Base-by-base conservation (phyloP, 257 asterid genomes). In the Jaltomata sinuosa region DNA sequence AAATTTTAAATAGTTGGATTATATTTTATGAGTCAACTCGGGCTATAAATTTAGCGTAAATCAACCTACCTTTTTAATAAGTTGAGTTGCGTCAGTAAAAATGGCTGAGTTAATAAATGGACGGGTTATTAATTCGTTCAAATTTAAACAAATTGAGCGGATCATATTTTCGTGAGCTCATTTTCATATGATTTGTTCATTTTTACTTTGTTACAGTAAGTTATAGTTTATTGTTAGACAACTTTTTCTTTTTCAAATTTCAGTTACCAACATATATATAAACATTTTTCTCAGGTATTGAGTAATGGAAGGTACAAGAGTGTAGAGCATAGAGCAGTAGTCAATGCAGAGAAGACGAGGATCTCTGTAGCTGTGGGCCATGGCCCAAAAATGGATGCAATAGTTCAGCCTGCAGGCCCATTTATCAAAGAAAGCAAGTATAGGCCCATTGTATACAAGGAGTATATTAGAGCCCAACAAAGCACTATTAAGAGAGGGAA, bases 251-350 rank as follows among this genome's bases (percentile, higher is more conserved):
- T 31, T 16, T 1, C 71, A 31, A 65, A 34, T 16, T 9, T 19
- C 42, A 31, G 6, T 67, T 67, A 16, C 77, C 15, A 16, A 67
- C 14, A 22, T 5, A 22, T n/a, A 22, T 5, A 1, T 14, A 42
- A 19, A 8, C 11, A 32, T 12, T 22, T 36, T 32, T 47, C 40
- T n/a, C 22, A 92, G 97, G 84, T 90, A 83, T 6, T 91, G 57
- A 90, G 97, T 88, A 93, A 91, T 27, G 95, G 94, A 9, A 89
- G 76, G 84, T 93, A 90, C 90, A 90, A 85, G 89, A 92, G 96
- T 19, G 86, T 89, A 77, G 94, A 92, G 88, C 96, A 92, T 88
- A 85, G 93, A 69, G 91, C 90, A 18, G 86, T 85, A 6, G 93
- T 91, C 54, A 91, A 90, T 57, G 83, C 29, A 2, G 34, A 80